Conservation (phyloP, 495 filamentous ascomycete genomes). For the Penicillium flavigenum region DNA sequence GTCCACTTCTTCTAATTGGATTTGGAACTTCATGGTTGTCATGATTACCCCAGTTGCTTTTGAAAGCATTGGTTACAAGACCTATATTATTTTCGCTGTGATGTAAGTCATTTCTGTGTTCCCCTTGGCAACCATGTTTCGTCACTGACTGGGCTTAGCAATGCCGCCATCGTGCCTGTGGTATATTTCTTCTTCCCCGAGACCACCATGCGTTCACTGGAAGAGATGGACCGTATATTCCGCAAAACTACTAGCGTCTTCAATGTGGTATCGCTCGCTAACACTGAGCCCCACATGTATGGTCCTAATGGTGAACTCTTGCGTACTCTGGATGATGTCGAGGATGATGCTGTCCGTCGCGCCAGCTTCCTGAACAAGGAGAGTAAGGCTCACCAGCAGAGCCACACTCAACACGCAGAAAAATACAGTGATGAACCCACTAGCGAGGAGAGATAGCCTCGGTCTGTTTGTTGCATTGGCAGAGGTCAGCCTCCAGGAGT, state of each 20-base stretch:
- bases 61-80: slow-evolving; percentile 59
- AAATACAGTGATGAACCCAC: slow-evolving; percentile 35
- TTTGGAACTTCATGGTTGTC: slow-evolving; percentile 58
- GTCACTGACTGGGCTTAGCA: slow-evolving; percentile 40
- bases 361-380: slow-evolving; percentile 30
- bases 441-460: slow-evolving; percentile 29
- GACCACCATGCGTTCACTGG: slow-evolving; percentile 68
- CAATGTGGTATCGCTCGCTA: slow-evolving; percentile 58
- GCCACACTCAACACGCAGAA: slow-evolving; percentile 27
- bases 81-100: slow-evolving; percentile 69
- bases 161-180: slow-evolving; percentile 66
- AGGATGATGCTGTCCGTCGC: slow-evolving; percentile 39
- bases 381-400: slow-evolving; percentile 6
- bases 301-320: slow-evolving; percentile 68
- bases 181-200: slow-evolving; percentile 78
- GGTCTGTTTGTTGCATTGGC: background rate
- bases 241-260: slow-evolving; percentile 57
- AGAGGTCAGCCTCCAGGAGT: background rate
- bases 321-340: slow-evolving; percentile 35
- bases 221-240: slow-evolving; percentile 79
- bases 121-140: background rate
- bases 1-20: slow-evolving; percentile 66
- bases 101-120: slow-evolving; percentile 33
- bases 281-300: slow-evolving; percentile 63
- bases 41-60: slow-evolving; percentile 67